Evolutionary conservation across 768 basidiomycete genomes (phyloP), one percentile per base, ranked within the genome.

Genomic region (Mycena leptocephala): DNA sequence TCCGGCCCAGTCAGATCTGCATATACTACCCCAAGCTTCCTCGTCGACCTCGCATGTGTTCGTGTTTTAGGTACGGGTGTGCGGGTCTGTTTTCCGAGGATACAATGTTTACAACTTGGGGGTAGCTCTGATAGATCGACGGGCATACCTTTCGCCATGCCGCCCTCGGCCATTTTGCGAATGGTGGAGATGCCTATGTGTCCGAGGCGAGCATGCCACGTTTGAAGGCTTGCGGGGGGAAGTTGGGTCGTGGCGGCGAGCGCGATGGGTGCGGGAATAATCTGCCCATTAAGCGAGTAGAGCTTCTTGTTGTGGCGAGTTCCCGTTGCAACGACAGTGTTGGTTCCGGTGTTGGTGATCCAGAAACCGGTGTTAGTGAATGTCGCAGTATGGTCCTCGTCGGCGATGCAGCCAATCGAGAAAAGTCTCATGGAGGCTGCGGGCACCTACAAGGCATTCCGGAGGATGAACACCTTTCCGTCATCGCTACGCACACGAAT

Each of bases 161-260:
- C 43, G 16, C 26, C 13, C n/a, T 39, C 18, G 4, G 79, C 77
- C 64, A 78, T 65, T 16, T 78, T 59, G 10, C 33, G 30, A 10
- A 82, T 70, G 3, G 75, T 37, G 6, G 68, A 53, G n/a, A 75
- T 61, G 46, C 75, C 77, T 1, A 61, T 62, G 39, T 82, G 81
- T 0, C 76, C 80, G 2, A 83, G 70, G 5, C 71, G 68, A 22
- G 61, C 20, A 58, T 81, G 80, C 80, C 79, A 81, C 1, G 70
- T 75, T 2, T 71, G 53, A 8, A 83, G 53, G 7, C 4, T 56
- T 5, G 28, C 28, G 30, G 55, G 55, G 24, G 30, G 24, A 16
- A 28, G 30, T 5, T 56, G 9, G 18, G 55, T 16, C 32, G 18
- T 32, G 13, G 55, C 55, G 30, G 16, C 6, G 28, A 14, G 26